These are phyloP conservation scores for Madurella mycetomatis DNA, from an alignment of 2,329 filamentous ascomycete species.

Conservation along the genomic window DNA sequence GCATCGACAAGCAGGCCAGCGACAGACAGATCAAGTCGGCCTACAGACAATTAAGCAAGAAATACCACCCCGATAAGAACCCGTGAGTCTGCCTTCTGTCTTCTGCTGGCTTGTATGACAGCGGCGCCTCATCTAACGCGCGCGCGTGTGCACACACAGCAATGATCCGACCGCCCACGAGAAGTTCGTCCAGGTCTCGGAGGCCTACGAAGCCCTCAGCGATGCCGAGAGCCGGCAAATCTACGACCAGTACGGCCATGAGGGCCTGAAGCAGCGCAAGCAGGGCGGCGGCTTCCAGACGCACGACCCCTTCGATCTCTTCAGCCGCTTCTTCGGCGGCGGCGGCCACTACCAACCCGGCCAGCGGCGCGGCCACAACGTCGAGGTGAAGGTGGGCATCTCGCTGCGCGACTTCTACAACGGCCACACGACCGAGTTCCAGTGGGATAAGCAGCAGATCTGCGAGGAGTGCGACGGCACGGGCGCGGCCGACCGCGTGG, in stretches of 20 bases:
- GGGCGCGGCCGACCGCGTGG: slow-evolving; percentile 75
- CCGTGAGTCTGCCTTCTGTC: slow-evolving; percentile 55
- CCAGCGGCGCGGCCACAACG: slow-evolving; percentile 78
- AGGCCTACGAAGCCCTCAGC: slow-evolving; percentile 90
- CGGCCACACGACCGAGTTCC: slow-evolving; percentile 79
- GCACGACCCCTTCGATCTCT: slow-evolving; percentile 92
- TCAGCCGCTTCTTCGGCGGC: slow-evolving; percentile 94
- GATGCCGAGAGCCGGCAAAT: slow-evolving; percentile 75
- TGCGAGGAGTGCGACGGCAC: slow-evolving; percentile 88
- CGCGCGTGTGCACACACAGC: slow-evolving; percentile 39
- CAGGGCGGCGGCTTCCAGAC: slow-evolving; percentile 58
- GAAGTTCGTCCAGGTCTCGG: slow-evolving; percentile 90
- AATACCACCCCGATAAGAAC: slow-evolving; percentile 97
- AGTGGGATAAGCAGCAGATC: slow-evolving; percentile 89
- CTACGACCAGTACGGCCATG: slow-evolving; percentile 92
- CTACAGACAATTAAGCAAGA: slow-evolving; percentile 88
- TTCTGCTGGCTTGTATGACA: background rate
- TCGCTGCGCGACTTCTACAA: slow-evolving; percentile 90
- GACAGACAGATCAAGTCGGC: slow-evolving; percentile 91
- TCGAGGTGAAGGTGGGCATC: slow-evolving; percentile 78
- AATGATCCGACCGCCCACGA: slow-evolving; percentile 74
- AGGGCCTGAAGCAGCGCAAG: slow-evolving; percentile 79
- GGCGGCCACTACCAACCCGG: slow-evolving; percentile 73
- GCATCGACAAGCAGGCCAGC: slow-evolving; percentile 70
- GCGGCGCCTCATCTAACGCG: slow-evolving; percentile 3